Conservation (phyloP, 352 stramenopile genomes). For the Sclerospora graminicola region DNA sequence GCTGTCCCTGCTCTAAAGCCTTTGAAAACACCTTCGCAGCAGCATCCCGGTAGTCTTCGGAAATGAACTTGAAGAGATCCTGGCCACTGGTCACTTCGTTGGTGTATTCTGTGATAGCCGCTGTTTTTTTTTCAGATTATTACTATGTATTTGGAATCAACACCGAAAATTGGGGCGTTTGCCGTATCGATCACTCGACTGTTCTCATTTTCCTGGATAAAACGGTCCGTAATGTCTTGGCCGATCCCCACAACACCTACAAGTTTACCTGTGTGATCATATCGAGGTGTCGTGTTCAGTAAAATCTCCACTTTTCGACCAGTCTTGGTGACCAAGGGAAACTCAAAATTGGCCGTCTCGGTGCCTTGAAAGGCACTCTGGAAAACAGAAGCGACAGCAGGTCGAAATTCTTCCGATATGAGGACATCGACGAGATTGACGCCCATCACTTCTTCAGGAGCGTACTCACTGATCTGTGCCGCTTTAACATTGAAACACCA, state of each 20-base stretch:
- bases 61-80: too few species aligned
- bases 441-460: slow-evolving; percentile 83
- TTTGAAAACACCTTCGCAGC: slow-evolving; percentile 62
- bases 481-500: slow-evolving; percentile 57
- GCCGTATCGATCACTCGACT: too few species aligned
- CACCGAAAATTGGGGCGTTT: slow-evolving; percentile 73
- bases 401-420: slow-evolving; percentile 63
- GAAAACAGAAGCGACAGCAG: slow-evolving; percentile 53
- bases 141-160: slow-evolving; percentile 72
- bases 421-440: slow-evolving; percentile 66
- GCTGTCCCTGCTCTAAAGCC: slow-evolving; percentile 57
- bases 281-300: too few species aligned
- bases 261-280: slow-evolving; percentile 46
- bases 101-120: too few species aligned
- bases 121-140: slow-evolving; percentile 92
- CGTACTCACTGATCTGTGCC: too few species aligned
- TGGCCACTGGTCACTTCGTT: too few species aligned
- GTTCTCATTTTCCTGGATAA: slow-evolving; percentile 77
- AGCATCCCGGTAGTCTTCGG: slow-evolving; percentile 42
- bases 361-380: slow-evolving; percentile 48
- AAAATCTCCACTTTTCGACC: slow-evolving; percentile 63
- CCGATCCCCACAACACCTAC: slow-evolving; percentile 68
- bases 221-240: slow-evolving; percentile 72
- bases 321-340: slow-evolving; percentile 69
- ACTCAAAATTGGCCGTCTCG: too few species aligned